Percentiles rank a stretch among this genome's conserved stretches.
Evolutionary conservation across 805 yeast species (phyloP).

Genomic region (Wickerhamomyces strasburgensis): DNA sequence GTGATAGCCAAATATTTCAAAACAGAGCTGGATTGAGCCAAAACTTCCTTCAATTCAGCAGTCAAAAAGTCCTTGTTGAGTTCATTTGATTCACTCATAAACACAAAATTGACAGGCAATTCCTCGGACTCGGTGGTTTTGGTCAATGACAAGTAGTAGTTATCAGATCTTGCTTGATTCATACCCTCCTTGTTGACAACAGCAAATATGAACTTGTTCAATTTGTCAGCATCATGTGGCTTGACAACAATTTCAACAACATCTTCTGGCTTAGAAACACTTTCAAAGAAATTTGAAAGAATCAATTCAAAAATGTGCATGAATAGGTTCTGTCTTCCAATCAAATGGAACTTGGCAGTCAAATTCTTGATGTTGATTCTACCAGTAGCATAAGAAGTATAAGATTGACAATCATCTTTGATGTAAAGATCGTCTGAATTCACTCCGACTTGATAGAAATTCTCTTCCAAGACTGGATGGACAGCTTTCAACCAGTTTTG

Average conservation of each 20-base stretch:
- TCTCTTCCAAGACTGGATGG: conserved; percentile 48
- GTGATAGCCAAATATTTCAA: conserved; percentile 73
- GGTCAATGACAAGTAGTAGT: conserved; percentile 81
- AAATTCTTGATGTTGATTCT: conserved; percentile 69
- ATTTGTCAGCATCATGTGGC: conserved; percentile 36
- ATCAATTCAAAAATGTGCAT: conserved; percentile 60
- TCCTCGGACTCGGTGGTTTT: conserved; percentile 68
- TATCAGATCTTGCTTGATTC: conserved; percentile 68
- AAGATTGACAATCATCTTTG: conserved; percentile 57
- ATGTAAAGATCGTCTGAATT: conserved; percentile 39
- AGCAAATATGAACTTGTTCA: conserved; percentile 64
- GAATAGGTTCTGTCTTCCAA: conserved; percentile 76
- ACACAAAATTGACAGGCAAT: conserved; percentile 72
- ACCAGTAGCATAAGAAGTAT: conserved; percentile 78
- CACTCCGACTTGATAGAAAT: conserved; percentile 78
- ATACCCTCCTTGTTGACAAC: conserved; percentile 80
- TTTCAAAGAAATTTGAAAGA: conserved; percentile 52
- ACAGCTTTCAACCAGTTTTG: conserved; percentile 46
- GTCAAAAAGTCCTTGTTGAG: conserved; percentile 62
- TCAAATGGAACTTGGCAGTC: conserved; percentile 54
- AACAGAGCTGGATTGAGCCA: conserved; percentile 38
- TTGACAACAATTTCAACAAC: conserved; percentile 57
- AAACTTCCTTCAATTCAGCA: conserved; percentile 39
- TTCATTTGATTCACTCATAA: conserved; percentile 86
- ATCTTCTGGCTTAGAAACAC: conserved; percentile 52